A percentile compares a stretch with the other conserved stretches of the same genome.
phyloP scores from a whole-genome alignment of 495 filamentous ascomycete genomes.

The Viridothelium virens region DNA sequence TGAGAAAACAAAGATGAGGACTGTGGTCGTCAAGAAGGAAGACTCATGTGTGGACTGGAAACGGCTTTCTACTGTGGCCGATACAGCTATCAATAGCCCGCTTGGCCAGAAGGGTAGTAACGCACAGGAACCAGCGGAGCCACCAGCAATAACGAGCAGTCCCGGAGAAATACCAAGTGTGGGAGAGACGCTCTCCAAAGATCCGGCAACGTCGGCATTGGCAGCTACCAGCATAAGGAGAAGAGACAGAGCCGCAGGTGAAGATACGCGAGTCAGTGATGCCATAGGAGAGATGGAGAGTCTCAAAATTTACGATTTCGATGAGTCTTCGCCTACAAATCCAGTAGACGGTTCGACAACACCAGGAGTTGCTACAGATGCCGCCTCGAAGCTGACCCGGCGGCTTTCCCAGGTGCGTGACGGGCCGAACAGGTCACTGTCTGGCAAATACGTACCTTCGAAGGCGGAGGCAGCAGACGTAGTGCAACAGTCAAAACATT shows the following conservation, averaged over 20 bases:
- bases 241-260: constrained; percentile 17
- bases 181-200: neutral
- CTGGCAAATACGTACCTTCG: neutral
- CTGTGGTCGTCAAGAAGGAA: constrained; percentile 18
- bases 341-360: neutral
- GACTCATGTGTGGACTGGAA: constrained; percentile 18
- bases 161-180: neutral
- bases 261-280: neutral
- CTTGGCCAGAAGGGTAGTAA: constrained; percentile 13
- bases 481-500: neutral
- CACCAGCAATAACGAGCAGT: neutral
- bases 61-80: constrained; percentile 1
- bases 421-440: neutral
- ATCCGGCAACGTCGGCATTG: constrained; percentile 9
- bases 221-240: constrained; percentile 20
- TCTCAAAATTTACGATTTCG: constrained; percentile 35
- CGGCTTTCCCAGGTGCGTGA: constrained; percentile 23
- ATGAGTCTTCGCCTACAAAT: constrained; percentile 27
- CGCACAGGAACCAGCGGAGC: neutral
- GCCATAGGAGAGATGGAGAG: constrained; percentile 23
- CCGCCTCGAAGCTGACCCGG: constrained; percentile 15
- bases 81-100: constrained; percentile 13
- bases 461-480: neutral
- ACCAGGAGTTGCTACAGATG: constrained; percentile 16
- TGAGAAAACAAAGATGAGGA: constrained; percentile 20